These are phyloP conservation scores for Puya raimondii DNA, from an alignment of 176 grass and related monocot genomes.

Conservation along the genomic window DNA sequence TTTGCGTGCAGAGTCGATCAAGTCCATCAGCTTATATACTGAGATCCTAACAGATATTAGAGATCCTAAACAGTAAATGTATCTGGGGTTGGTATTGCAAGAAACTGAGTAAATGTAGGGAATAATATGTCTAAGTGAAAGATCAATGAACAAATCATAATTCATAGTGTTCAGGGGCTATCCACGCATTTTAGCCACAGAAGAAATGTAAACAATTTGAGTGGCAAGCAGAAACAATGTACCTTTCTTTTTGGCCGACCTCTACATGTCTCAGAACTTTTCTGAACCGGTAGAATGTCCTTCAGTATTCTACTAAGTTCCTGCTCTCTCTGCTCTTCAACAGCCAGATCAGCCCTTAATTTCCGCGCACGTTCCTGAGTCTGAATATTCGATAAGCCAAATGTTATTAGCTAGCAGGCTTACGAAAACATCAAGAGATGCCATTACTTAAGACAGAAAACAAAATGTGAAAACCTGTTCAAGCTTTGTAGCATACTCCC, in stretches of 20 bases:
- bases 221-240: slow-evolving; percentile 13
- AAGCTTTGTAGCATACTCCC: slow-evolving; percentile 63
- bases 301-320: slow-evolving; percentile 88
- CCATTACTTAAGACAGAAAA: not conserved
- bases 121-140: slow-evolving; percentile 1
- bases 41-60: not conserved
- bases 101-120: no score
- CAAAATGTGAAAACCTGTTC: slow-evolving; percentile 48
- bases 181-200: not conserved
- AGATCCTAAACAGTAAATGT: not conserved
- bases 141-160: slow-evolving; percentile 10
- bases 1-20: no score
- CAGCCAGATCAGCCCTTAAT: slow-evolving; percentile 63
- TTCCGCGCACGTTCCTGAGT: slow-evolving; percentile 69
- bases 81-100: no score
- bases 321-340: slow-evolving; percentile 77
- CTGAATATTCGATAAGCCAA: slow-evolving; percentile 33
- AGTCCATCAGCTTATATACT: no score
- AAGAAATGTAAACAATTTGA: not conserved
- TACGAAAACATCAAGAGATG: not conserved
- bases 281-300: slow-evolving; percentile 45
- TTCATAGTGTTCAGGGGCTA: not conserved
- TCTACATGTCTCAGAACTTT: slow-evolving; percentile 32
- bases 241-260: slow-evolving; percentile 58
- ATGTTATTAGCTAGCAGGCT: not conserved